Percentiles rank a stretch among this genome's conserved stretches.
Evolutionary conservation across 148 eudicot species (phyloP).

Genomic region (Bassia scoparia): DNA sequence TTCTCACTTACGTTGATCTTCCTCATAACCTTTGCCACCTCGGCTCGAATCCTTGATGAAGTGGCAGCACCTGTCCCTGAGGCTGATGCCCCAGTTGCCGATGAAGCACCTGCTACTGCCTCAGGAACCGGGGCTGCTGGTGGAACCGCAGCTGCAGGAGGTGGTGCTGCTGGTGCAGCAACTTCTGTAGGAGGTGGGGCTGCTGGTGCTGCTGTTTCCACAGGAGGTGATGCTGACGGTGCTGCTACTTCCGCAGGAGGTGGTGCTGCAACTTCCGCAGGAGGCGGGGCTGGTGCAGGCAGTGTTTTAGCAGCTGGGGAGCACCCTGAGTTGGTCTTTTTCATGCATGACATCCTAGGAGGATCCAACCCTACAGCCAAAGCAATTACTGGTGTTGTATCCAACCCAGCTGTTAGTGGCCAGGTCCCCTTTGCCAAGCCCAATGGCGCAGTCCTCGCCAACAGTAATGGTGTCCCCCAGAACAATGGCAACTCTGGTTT

Average conservation of each 20-base stretch:
- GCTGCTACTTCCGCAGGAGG: constrained; percentile 6
- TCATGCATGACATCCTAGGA: constrained; percentile 93
- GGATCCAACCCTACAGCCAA: constrained; percentile 80
- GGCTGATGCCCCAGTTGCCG: constrained; percentile 23
- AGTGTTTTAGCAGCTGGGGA: constrained; percentile 17
- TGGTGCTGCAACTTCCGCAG: constrained; percentile 1
- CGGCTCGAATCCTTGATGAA: constrained; percentile 52
- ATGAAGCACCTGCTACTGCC: constrained; percentile 3
- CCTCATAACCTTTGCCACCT: constrained; percentile 30
- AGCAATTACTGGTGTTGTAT: constrained; percentile 83
- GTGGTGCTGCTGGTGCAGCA: constrained; percentile 7
- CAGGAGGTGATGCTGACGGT: constrained; percentile 17
- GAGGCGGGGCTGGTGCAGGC: constrained; percentile 14
- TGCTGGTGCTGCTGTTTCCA: constrained; percentile 3
- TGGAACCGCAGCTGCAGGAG: constrained; percentile 1
- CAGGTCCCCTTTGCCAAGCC: constrained; percentile 93
- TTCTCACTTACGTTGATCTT: constrained; percentile 36
- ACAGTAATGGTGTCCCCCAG: constrained; percentile 52
- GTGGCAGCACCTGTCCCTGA: constrained; percentile 23
- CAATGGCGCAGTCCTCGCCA: constrained; percentile 69
- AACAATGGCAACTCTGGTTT: constrained; percentile 52
- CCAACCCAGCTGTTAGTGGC: constrained; percentile 70
- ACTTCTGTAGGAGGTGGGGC: constrained; percentile 12
- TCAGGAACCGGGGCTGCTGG: constrained; percentile 22
- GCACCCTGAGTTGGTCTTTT: constrained; percentile 49